Evolutionary conservation across 2,329 filamentous ascomycete species (phyloP), one percentile per base, ranked within the genome.

Genomic region (Trichoderma atroviride): DNA sequence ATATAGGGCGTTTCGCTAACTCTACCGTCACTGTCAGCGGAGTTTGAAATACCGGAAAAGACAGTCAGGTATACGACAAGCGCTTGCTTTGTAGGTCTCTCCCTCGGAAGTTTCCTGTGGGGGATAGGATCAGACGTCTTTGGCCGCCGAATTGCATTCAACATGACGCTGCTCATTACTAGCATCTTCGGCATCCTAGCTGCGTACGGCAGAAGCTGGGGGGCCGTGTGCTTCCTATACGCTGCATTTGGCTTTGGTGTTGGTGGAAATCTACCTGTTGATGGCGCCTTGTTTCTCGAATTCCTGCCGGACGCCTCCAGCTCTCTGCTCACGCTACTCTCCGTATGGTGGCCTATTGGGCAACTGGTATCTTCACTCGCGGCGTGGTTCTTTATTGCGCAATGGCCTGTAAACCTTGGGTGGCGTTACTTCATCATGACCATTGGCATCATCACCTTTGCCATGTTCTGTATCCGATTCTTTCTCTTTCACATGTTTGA

Each of bases 341-440:
- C 91, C 7, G 87, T 94, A 9, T 96, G 92, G 91, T 97, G 93
- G 92, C 92, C 93, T 0, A 81, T 96, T 22, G 93, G 93, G 6
- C 92, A 96, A 76, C 84, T 96, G 9, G 85, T 91, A 68, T 89
- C 91, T 1, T 91, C 89, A 3, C 79, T 92, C 5, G 83, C 92
- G 59, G 92, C 91, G 7, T 95, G 92, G 92, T 91, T 85, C 57
- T 92, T 90, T 73, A 90, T 96, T 68, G 88, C 90, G 33, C 87
- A 87, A 72, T 92, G 86, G 82, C 88, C 88, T 10, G 83, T 84
- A 5, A 84, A 91, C 57, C 86, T 91, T 80, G 92, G 92, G 53
- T 96, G 93, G 93, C 86, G 93, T 27, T 89, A 91, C 72, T 88
- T 94, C 64, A 82, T 93, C 65, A 82, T 90, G 63, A 88, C 89